These are phyloP conservation scores for Trypanosoma congolense DNA, from an alignment of 208 protist genomes.

Conservation along the genomic window DNA sequence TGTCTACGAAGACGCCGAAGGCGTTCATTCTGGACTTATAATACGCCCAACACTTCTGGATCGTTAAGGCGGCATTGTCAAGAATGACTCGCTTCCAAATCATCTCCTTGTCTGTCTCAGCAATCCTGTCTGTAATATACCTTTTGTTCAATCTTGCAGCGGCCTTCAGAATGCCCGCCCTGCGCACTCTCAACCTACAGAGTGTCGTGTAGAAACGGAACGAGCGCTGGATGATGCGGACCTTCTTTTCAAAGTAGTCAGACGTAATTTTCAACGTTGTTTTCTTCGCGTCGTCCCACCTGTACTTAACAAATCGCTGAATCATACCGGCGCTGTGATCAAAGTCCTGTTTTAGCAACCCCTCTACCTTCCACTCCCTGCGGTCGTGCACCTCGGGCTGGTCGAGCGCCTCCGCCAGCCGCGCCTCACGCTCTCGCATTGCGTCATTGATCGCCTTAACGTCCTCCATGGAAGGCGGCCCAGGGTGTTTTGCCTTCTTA, in stretches of 20 bases:
- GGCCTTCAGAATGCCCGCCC: slow-evolving; percentile 10
- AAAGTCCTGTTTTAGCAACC: slow-evolving; percentile 56
- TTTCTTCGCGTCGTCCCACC: slow-evolving; percentile 30
- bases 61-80: slow-evolving; percentile 52
- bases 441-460: slow-evolving; percentile 54
- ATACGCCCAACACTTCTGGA: slow-evolving; percentile 70
- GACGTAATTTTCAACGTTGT: slow-evolving; percentile 42
- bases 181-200: slow-evolving; percentile 24
- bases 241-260: slow-evolving; percentile 62
- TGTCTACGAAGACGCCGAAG: neutral
- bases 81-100: slow-evolving; percentile 69
- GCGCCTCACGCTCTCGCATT: slow-evolving; percentile 29
- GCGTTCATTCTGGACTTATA: slow-evolving; percentile 22
- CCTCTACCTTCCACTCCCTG: slow-evolving; percentile 65
- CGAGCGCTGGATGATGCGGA: slow-evolving; percentile 57
- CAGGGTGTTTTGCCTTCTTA: slow-evolving; percentile 23
- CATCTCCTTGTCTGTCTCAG: slow-evolving; percentile 34
- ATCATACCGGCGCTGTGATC: slow-evolving; percentile 83
- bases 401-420: slow-evolving; percentile 25
- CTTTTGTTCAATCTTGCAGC: slow-evolving; percentile 23
- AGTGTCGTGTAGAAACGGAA: slow-evolving; percentile 68
- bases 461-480: slow-evolving; percentile 36
- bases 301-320: slow-evolving; percentile 61
- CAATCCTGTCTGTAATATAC: slow-evolving; percentile 39
- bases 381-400: slow-evolving; percentile 51